These are phyloP conservation scores for Aspergillus tubingensis DNA, from an alignment of 2,329 filamentous ascomycete species.

Conservation along the genomic window DNA sequence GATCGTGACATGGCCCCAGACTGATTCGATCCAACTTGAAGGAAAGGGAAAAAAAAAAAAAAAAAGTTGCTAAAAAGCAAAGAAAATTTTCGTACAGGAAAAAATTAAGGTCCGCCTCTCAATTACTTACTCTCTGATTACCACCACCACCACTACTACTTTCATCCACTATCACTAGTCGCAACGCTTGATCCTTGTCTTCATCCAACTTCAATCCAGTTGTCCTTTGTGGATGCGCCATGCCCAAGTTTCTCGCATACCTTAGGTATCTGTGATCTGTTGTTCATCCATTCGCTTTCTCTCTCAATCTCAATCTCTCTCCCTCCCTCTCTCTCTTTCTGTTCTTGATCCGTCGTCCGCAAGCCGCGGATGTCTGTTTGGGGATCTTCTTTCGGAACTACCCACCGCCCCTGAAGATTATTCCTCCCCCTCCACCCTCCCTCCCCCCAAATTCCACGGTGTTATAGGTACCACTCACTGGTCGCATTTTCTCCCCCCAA, in stretches of 20 bases:
- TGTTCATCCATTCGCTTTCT: slow-evolving; percentile 10
- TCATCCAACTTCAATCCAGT: slow-evolving; percentile 22
- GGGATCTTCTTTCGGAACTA: slow-evolving; percentile 12
- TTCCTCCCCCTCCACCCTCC: slow-evolving; percentile 4
- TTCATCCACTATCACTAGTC: neutral
- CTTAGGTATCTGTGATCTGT: slow-evolving; percentile 34
- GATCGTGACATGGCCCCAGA: slow-evolving; percentile 23
- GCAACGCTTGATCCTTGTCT: slow-evolving; percentile 11
- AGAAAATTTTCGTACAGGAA: neutral
- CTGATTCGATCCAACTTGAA: slow-evolving; percentile 11
- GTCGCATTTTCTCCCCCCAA: slow-evolving; percentile 1
- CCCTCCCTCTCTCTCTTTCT: neutral
- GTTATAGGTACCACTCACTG: neutral
- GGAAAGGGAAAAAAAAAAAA: slow-evolving; percentile 16
- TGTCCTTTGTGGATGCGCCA: slow-evolving; percentile 35
- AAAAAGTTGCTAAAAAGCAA: slow-evolving; percentile 5
- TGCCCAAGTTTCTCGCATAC: slow-evolving; percentile 33
- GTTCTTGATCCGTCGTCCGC: neutral
- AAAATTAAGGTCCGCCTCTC: slow-evolving; percentile 2
- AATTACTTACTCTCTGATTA: neutral
- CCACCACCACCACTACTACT: neutral
- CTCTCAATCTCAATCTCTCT: neutral
- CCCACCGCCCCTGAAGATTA: slow-evolving; percentile 22
- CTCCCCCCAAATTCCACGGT: slow-evolving; percentile 2
- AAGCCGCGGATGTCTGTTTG: slow-evolving; percentile 11